These are phyloP conservation scores for Populus euphratica DNA, from an alignment of 345 rosid species.

Conservation along the genomic window DNA sequence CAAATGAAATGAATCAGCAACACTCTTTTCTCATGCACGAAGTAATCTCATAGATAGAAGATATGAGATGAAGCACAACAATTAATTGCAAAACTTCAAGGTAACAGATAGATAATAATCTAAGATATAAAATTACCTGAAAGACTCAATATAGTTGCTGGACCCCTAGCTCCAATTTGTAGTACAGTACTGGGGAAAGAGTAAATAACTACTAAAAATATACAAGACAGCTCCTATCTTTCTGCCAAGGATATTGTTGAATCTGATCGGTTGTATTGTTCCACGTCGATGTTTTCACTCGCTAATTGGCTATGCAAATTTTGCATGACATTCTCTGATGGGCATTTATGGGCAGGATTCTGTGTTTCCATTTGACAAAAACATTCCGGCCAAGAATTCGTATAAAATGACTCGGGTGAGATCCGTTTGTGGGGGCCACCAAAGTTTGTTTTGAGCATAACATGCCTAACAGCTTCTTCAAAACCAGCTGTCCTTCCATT, in stretches of 20 bases:
- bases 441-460: constrained; percentile 81
- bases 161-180: constrained; percentile 14
- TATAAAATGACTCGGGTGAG: constrained; percentile 91
- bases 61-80: background rate
- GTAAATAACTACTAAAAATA: background rate
- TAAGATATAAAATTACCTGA: constrained; percentile 28
- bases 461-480: constrained; percentile 74
- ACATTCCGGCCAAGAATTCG: constrained; percentile 99
- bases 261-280: constrained; percentile 37
- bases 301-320: constrained; percentile 54
- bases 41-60: background rate
- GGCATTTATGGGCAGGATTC: constrained; percentile 78
- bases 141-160: constrained; percentile 2
- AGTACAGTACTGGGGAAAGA: background rate
- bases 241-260: constrained; percentile 37
- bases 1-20: background rate
- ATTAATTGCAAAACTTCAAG: background rate
- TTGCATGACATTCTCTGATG: constrained; percentile 78
- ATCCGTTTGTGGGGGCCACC: constrained; percentile 91
- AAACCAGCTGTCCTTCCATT: constrained; percentile 61
- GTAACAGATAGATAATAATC: background rate
- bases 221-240: constrained; percentile 29
- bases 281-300: constrained; percentile 38
- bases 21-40: background rate
- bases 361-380: constrained; percentile 68